These are phyloP conservation scores for Drechslerella dactyloides DNA, from an alignment of 2,329 filamentous ascomycete genomes.

Conservation along the genomic window DNA sequence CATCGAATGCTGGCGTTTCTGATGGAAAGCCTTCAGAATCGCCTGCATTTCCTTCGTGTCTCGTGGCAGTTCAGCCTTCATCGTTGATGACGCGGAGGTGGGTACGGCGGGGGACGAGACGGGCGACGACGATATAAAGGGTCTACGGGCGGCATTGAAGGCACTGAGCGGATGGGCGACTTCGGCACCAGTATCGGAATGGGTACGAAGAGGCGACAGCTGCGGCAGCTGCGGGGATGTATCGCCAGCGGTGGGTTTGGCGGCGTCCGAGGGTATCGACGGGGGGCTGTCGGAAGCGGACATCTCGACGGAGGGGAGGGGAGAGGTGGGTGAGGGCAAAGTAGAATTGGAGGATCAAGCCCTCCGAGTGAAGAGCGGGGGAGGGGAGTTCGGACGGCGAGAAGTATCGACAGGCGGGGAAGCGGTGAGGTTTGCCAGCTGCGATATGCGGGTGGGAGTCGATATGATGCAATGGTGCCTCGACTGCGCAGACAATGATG, in stretches of 20 bases:
- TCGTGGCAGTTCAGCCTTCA: constrained; percentile 38
- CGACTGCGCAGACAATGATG: constrained; percentile 35
- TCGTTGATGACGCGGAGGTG: constrained; percentile 53
- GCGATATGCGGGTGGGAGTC: not conserved
- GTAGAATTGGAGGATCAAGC: not conserved
- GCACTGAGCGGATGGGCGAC: constrained; percentile 49
- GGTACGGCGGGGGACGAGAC: constrained; percentile 62
- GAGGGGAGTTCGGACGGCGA: constrained; percentile 2
- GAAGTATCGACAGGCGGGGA: not conserved
- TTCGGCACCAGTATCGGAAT: constrained; percentile 29
- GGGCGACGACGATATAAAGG: constrained; percentile 60
- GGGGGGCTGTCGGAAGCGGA: constrained; percentile 20
- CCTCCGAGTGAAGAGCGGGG: constrained; percentile 1
- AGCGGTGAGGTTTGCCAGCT: constrained; percentile 1
- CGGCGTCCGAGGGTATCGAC: constrained; percentile 24
- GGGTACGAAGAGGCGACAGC: constrained; percentile 24
- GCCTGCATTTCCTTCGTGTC: constrained; percentile 68
- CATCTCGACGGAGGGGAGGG: constrained; percentile 14
- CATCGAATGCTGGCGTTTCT: constrained; percentile 68
- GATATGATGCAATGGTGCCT: constrained; percentile 46
- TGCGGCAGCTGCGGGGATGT: constrained; percentile 7
- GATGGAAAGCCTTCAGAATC: constrained; percentile 73
- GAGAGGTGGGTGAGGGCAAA: not conserved
- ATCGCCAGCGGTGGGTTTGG: constrained; percentile 2
- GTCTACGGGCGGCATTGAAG: constrained; percentile 64